Base-by-base conservation (phyloP, 2,329 filamentous ascomycete species). In the Incumbomyces lentus region DNA sequence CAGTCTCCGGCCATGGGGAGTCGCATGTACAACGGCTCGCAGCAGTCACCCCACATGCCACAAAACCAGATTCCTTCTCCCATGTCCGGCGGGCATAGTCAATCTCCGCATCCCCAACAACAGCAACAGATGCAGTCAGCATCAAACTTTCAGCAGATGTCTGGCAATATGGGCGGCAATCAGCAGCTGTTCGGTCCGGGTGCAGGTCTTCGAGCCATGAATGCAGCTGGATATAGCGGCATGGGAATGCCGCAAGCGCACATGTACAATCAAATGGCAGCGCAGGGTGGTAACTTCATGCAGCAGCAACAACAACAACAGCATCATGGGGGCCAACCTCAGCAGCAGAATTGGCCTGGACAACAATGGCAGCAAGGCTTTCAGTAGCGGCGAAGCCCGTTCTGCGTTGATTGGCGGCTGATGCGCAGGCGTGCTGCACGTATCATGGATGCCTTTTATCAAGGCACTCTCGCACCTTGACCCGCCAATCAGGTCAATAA, bases 1-100 rank as follows among this genome's bases (percentile, higher is more conserved):
- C 73, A 78, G 7, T 72, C 79, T 1, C 72, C 75, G 40, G 58
- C 66, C 49, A 64, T 71, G 41, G 10, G 16, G 4, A 64, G 64
- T 49, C 58, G 64, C 22, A 61, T 62, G 47, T 64, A 65, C 53
- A 54, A 52, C 8, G 49, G 50, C 6, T 16, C 42, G 2, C 55
- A 57, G 32, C 54, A 47, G 29, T 56, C 55, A 6, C 53, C 55
- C 6, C 49, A 40, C 44, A 40, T 57, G 18, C 31, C 47, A 34
- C 55, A 56, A 40, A 51, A 49, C 5, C 54, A 56, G 37, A 56
- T 57, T 10, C 52, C 53, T n/a, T 57, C 55, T 18, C 55, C 55
- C n/a, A 39, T 57, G 38, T 49, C 49, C 2, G 52, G 48, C 12
- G 48, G 41, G 10, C 40, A 49, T 26, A 52, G 46, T 33, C 54